Evolutionary conservation across 177 flowering plant genomes (phyloP).

Genomic region (Vitis hybrid): DNA sequence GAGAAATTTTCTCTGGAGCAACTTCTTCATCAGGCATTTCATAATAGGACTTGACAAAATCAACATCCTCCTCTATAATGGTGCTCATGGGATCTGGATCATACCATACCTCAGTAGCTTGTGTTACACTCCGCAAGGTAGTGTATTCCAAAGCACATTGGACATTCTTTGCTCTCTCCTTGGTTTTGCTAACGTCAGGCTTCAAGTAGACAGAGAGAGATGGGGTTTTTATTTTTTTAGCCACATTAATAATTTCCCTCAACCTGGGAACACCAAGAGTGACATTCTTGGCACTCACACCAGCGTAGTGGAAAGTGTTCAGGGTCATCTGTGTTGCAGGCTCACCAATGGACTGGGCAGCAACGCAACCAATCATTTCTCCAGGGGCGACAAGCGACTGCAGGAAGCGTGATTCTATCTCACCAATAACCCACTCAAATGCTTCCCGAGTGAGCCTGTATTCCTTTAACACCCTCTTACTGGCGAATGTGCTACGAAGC

Average conservation of each 20-base stretch:
- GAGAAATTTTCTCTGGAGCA: slow-evolving; percentile 92
- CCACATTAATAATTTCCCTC: slow-evolving; percentile 96
- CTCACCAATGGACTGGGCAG: slow-evolving; percentile 99
- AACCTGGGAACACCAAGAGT: slow-evolving; percentile 98
- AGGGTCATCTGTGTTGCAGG: slow-evolving; percentile 99
- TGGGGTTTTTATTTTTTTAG: slow-evolving; percentile 96
- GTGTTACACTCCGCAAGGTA: slow-evolving; percentile 92
- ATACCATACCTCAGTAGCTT: slow-evolving; percentile 99
- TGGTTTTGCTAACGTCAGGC: slow-evolving; percentile 76
- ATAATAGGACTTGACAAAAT: slow-evolving; percentile 94
- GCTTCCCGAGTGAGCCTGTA: slow-evolving; percentile 95
- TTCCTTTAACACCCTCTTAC: slow-evolving; percentile 92
- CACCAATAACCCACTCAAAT: slow-evolving; percentile 99
- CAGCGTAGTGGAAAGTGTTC: slow-evolving; percentile 99
- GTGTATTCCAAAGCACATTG: slow-evolving; percentile 98
- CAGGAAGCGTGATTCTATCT: slow-evolving; percentile 90
- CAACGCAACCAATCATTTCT: slow-evolving; percentile 99
- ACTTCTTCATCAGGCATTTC: slow-evolving; percentile 99
- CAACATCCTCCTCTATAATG: slow-evolving; percentile 89
- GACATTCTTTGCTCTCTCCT: slow-evolving; percentile 91
- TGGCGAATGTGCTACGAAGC: slow-evolving; percentile 93
- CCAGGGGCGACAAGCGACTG: slow-evolving; percentile 98
- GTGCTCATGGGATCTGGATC: slow-evolving; percentile 99
- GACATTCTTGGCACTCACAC: slow-evolving; percentile 99
- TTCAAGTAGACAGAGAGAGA: slow-evolving; percentile 92